These are phyloP conservation scores for Dendryphion nanum DNA, from an alignment of 2,329 filamentous ascomycete genomes.

Conservation along the genomic window DNA sequence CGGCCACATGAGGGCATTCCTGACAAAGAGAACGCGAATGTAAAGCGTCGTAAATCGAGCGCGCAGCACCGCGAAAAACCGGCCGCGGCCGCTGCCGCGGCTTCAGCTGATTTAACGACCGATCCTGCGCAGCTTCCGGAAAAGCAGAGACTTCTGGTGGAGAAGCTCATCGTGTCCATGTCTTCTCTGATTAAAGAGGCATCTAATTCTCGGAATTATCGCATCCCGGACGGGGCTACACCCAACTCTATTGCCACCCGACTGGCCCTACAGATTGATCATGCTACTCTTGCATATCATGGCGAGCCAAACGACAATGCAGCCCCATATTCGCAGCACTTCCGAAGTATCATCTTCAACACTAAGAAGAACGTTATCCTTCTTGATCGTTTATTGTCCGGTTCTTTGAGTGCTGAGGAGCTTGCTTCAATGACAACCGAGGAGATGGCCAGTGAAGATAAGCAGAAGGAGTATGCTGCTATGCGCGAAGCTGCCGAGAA, in stretches of 20 bases:
- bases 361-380: constrained; percentile 84
- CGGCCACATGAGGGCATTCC: constrained; percentile 31
- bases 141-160: constrained; percentile 67
- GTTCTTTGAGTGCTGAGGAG: constrained; percentile 68
- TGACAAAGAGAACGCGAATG: constrained; percentile 30
- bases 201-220: constrained; percentile 64
- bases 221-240: constrained; percentile 62
- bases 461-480: constrained; percentile 73
- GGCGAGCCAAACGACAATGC: constrained; percentile 46
- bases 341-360: constrained; percentile 79
- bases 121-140: constrained; percentile 49
- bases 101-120: constrained; percentile 19
- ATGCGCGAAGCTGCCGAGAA: constrained; percentile 78
- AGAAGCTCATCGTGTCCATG: constrained; percentile 69
- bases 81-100: constrained; percentile 3
- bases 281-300: constrained; percentile 58
- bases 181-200: constrained; percentile 63
- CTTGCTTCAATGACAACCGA: constrained; percentile 86
- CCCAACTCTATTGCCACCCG: constrained; percentile 65
- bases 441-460: constrained; percentile 88
- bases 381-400: constrained; percentile 70
- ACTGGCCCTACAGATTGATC: constrained; percentile 77
- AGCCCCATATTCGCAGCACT: constrained; percentile 60
- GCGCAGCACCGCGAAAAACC: constrained; percentile 23
- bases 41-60: constrained; percentile 39